Evolutionary conservation across 176 grass and related monocot genomes (phyloP).

Genomic region (Stipa capillata): DNA sequence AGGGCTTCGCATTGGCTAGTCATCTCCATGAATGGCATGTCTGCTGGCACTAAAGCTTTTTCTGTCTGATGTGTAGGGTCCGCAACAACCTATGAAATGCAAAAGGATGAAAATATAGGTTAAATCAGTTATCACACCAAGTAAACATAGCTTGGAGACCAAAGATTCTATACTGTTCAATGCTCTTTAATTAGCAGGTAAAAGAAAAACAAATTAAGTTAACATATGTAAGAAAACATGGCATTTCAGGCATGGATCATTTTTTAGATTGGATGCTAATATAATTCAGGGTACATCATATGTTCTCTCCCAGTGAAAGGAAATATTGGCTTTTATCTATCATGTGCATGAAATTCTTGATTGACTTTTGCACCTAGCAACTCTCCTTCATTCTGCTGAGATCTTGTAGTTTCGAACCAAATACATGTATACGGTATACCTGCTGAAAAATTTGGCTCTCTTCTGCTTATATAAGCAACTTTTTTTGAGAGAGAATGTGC

Average conservation of each 20-base stretch:
- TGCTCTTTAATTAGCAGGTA: not conserved
- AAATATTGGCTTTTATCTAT: not conserved
- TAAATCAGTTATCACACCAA: not conserved
- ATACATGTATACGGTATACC: not conserved
- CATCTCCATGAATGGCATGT: slow-evolving; percentile 70
- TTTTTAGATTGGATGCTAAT: not conserved
- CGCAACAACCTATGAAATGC: slow-evolving; percentile 31
- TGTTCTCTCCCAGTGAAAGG: not conserved
- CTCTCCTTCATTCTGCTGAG: not conserved
- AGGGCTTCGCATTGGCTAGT: slow-evolving; percentile 75
- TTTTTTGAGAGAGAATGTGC: not conserved
- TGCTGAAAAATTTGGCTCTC: not conserved
- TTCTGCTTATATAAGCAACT: not conserved
- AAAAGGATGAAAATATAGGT: not conserved
- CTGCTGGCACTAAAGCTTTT: slow-evolving; percentile 25
- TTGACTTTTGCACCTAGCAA: not conserved
- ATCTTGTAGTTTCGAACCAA: not conserved
- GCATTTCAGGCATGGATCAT: not conserved
- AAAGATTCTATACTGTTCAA: not conserved
- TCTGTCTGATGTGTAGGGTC: slow-evolving; percentile 37
- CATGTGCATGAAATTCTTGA: not conserved
- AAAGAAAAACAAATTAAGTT: not conserved
- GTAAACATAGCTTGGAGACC: not conserved
- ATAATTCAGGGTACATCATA: not conserved
- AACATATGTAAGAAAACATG: not conserved